Percentiles rank a stretch among this genome's conserved stretches.
Conservation (phyloP, 371 early-diverging fungal genomes). For the Saksenaea vasiformis region DNA sequence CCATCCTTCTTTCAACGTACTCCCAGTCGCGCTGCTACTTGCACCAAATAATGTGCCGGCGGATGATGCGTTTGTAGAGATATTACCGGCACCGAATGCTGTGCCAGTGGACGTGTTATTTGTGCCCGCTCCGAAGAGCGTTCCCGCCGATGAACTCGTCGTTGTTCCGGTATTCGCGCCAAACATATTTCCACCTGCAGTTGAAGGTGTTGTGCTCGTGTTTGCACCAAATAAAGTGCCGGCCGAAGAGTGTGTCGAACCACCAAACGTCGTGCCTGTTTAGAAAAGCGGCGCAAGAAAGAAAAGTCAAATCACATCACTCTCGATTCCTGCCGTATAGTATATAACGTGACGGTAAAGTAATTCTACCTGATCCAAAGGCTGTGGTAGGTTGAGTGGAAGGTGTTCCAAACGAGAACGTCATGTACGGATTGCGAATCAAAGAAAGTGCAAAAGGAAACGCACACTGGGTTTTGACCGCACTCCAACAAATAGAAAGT, state of each 20-base stretch:
- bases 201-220: not conserved
- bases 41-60: slow-evolving; percentile 17
- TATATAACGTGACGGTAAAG: not conserved
- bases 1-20: not conserved
- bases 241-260: slow-evolving; percentile 9
- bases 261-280: slow-evolving; percentile 4
- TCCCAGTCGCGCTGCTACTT: not conserved
- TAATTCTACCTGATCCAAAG: slow-evolving; percentile 16
- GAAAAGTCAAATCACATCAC: not conserved
- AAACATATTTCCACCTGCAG: slow-evolving; percentile 15
- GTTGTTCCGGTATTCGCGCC: slow-evolving; percentile 15
- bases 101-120: slow-evolving; percentile 2
- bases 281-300: not conserved
- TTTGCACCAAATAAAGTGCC: slow-evolving; percentile 15
- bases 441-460: not conserved
- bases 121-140: slow-evolving; percentile 11
- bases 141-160: slow-evolving; percentile 6
- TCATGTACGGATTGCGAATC: slow-evolving; percentile 6
- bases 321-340: not conserved
- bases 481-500: not conserved
- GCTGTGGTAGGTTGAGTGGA: slow-evolving; percentile 16
- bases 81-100: slow-evolving; percentile 2
- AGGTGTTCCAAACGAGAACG: slow-evolving; percentile 18
- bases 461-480: not conserved
- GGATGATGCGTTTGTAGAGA: slow-evolving; percentile 3